Percentiles rank a stretch among this genome's conserved stretches.
These are phyloP conservation scores for Pseudophaeomoniella oleicola DNA, from an alignment of 2,329 filamentous ascomycete species.

Conservation along the genomic window DNA sequence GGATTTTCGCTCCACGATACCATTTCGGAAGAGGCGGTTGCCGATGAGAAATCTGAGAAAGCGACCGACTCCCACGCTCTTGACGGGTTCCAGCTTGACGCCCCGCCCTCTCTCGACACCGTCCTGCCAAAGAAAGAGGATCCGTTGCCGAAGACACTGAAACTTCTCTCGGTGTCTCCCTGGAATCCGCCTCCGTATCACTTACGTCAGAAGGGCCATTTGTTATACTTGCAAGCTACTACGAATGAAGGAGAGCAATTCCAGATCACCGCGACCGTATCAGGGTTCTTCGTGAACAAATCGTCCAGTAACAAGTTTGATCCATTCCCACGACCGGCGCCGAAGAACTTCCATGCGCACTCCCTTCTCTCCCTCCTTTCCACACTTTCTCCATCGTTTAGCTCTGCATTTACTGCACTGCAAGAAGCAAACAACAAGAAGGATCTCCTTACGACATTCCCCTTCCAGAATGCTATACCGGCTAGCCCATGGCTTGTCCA, in stretches of 20 bases:
- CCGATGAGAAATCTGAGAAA: conserved; percentile 21
- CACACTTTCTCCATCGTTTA: conserved; percentile 71
- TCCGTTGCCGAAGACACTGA: conserved; percentile 74
- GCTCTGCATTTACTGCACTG: conserved; percentile 57
- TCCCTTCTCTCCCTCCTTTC: conserved; percentile 71
- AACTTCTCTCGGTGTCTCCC: conserved; percentile 71
- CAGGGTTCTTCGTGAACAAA: conserved; percentile 94
- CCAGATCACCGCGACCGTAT: conserved; percentile 85
- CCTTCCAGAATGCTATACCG: conserved; percentile 88
- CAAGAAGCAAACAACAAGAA: conserved; percentile 74
- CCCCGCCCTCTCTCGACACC: conserved; percentile 50
- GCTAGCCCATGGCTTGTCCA: conserved; percentile 85
- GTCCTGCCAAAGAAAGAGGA: conserved; percentile 56
- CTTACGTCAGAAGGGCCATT: conserved; percentile 77
- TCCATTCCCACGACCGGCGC: conserved; percentile 62
- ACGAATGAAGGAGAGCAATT: conserved; percentile 92
- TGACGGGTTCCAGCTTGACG: conserved; percentile 63
- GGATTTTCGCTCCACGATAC: conserved; percentile 77
- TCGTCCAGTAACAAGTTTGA: conserved; percentile 93
- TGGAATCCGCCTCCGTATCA: conserved; percentile 96
- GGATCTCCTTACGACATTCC: conserved; percentile 83
- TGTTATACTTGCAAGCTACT: conserved; percentile 77
- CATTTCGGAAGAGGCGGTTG: conserved; percentile 19
- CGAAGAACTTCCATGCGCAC: conserved; percentile 68
- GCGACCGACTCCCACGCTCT: conserved; percentile 34